Evolutionary conservation across 2,329 filamentous ascomycete species (phyloP).

Genomic region (Aureobasidium melanogenum): DNA sequence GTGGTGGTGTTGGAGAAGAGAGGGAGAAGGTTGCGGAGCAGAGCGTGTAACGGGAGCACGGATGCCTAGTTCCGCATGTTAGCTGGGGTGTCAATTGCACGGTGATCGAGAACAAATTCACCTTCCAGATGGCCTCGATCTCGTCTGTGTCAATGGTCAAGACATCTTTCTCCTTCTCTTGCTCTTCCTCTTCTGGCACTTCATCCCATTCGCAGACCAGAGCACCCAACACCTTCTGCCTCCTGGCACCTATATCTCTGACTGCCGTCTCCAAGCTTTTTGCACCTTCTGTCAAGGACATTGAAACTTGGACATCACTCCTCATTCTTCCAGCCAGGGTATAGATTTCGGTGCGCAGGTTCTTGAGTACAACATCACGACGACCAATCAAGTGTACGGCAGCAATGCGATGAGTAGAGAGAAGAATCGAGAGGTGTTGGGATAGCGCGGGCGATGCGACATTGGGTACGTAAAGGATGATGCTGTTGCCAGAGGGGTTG

Average conservation of each 20-base stretch:
- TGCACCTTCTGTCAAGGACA: neutral
- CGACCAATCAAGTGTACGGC: slow-evolving; percentile 1
- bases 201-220: slow-evolving; percentile 8
- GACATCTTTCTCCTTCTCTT: neutral
- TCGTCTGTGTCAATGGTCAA: slow-evolving; percentile 2
- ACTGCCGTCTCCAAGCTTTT: neutral
- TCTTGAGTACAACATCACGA: slow-evolving; percentile 4
- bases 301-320: slow-evolving; percentile 2
- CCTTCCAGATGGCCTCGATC: slow-evolving; percentile 7
- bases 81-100: neutral
- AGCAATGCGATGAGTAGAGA: neutral
- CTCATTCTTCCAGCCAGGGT: slow-evolving; percentile 8
- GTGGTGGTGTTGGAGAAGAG: slow-evolving; percentile 1
- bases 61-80: neutral
- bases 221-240: slow-evolving; percentile 2
- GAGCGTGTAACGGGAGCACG: slow-evolving; percentile 8
- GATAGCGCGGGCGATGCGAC: neutral
- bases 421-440: neutral
- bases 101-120: neutral
- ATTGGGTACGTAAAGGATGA: slow-evolving; percentile 5
- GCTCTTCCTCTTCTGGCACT: neutral
- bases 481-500: slow-evolving; percentile 1
- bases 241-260: neutral
- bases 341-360: slow-evolving; percentile 5
- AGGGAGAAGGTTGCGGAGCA: slow-evolving; percentile 10